These are phyloP conservation scores for Adiantum capillusveneris DNA, from an alignment of 75 land plant genomes.

Conservation along the genomic window DNA sequence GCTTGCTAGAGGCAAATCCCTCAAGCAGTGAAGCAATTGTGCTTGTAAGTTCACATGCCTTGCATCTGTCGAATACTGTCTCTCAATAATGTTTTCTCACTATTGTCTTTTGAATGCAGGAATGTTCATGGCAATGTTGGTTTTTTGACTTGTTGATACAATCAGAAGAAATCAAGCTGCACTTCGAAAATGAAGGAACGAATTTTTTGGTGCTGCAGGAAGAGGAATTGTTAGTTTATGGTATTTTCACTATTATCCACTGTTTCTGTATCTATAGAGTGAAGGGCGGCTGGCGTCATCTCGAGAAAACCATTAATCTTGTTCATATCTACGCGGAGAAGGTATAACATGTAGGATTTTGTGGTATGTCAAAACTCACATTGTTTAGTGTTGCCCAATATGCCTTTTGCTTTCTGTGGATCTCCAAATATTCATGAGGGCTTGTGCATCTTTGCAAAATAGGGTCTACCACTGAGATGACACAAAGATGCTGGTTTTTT, in stretches of 20 bases:
- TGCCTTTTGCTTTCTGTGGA: too few relatives aligned
- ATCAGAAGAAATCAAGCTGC: slow-evolving; percentile 30
- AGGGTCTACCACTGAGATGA: too few relatives aligned
- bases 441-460: too few relatives aligned
- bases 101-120: slow-evolving; percentile 33
- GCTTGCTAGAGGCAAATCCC: slow-evolving; percentile 76
- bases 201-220: slow-evolving; percentile 18
- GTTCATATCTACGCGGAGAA: slow-evolving; percentile 44
- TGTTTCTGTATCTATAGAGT: slow-evolving; percentile 49
- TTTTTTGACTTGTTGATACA: slow-evolving; percentile 43
- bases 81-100: neutral
- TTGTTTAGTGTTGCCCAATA: too few relatives aligned
- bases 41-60: slow-evolving; percentile 30
- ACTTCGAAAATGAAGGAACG: slow-evolving; percentile 9
- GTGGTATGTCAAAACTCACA: too few relatives aligned
- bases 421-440: too few relatives aligned
- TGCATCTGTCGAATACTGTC: neutral
- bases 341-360: slow-evolving; percentile 46
- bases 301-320: slow-evolving; percentile 74
- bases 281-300: slow-evolving; percentile 86
- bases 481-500: too few relatives aligned
- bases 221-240: slow-evolving; percentile 56
- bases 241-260: slow-evolving; percentile 57
- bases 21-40: slow-evolving; percentile 72
- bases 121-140: slow-evolving; percentile 85